Evolutionary conservation across 306 rosid genomes (phyloP).

Genomic region (Rubus idaeus): DNA sequence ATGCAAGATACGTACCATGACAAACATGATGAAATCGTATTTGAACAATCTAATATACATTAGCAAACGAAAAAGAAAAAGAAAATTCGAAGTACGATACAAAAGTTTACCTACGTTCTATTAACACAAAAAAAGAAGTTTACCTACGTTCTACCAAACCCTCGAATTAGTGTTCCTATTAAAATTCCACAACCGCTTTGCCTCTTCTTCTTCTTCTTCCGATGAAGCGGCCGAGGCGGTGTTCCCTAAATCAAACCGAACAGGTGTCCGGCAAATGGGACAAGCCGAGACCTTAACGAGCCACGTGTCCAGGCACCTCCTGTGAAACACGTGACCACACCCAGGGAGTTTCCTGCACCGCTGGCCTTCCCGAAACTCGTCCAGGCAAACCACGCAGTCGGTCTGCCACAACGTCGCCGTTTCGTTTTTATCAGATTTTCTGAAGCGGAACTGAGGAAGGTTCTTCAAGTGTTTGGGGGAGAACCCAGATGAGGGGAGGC

Average conservation of each 20-base stretch:
- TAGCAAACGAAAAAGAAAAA: slow-evolving; percentile 11
- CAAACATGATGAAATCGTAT: slow-evolving; percentile 17
- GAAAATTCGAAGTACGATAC: not conserved
- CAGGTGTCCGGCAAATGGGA: slow-evolving; percentile 76
- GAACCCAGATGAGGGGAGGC: slow-evolving; percentile 37
- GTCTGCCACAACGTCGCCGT: slow-evolving; percentile 23
- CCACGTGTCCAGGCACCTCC: slow-evolving; percentile 78
- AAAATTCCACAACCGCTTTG: slow-evolving; percentile 31
- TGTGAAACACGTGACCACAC: slow-evolving; percentile 72
- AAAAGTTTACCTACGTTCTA: slow-evolving; percentile 29
- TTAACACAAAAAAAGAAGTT: too few species aligned
- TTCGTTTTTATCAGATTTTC: not conserved
- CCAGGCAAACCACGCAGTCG: slow-evolving; percentile 74
- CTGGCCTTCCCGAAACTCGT: slow-evolving; percentile 56
- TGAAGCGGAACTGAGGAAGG: slow-evolving; percentile 60
- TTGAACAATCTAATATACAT: not conserved
- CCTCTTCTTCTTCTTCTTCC: slow-evolving; percentile 26
- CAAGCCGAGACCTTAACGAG: slow-evolving; percentile 67
- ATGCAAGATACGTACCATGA: not conserved
- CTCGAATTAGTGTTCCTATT: slow-evolving; percentile 28
- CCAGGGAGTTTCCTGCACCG: slow-evolving; percentile 69
- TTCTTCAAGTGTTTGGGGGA: slow-evolving; percentile 41
- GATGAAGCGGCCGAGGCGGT: slow-evolving; percentile 3
- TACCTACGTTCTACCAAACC: slow-evolving; percentile 32
- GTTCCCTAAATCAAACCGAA: slow-evolving; percentile 34